These are phyloP conservation scores for Leucoagaricus sp. DNA, from an alignment of 1,284 basidiomycete genomes.

Conservation along the genomic window DNA sequence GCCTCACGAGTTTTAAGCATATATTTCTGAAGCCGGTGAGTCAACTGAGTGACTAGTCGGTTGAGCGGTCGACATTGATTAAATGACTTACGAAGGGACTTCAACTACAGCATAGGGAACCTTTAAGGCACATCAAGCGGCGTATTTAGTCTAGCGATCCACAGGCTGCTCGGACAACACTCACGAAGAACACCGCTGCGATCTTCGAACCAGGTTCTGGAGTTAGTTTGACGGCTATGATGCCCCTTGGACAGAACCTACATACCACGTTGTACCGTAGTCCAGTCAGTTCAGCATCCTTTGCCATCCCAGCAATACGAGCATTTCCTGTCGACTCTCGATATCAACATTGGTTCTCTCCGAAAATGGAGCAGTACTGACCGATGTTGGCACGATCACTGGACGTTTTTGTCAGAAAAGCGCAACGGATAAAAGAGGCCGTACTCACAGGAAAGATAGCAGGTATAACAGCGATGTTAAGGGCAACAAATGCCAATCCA, in stretches of 20 bases:
- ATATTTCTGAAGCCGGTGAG: slow-evolving; percentile 47
- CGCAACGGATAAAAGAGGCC: not conserved
- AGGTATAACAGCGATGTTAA: slow-evolving; percentile 61
- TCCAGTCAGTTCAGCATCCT: slow-evolving; percentile 29
- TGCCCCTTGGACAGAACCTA: not conserved
- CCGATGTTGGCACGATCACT: slow-evolving; percentile 41
- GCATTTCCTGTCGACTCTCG: slow-evolving; percentile 38
- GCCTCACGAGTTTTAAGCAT: slow-evolving; percentile 44
- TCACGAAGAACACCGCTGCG: slow-evolving; percentile 34
- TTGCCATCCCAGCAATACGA: slow-evolving; percentile 39
- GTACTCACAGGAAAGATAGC: slow-evolving; percentile 55
- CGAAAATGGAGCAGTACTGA: slow-evolving; percentile 15
- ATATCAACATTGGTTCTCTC: not conserved
- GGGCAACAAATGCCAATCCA: slow-evolving; percentile 52
- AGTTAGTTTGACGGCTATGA: not conserved
- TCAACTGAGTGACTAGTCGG: not conserved
- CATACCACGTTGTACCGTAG: slow-evolving; percentile 27
- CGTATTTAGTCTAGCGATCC: not conserved
- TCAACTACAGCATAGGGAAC: slow-evolving; percentile 47
- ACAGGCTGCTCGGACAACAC: slow-evolving; percentile 19
- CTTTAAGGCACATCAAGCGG: slow-evolving; percentile 26
- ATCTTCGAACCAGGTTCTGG: slow-evolving; percentile 15
- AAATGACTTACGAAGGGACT: slow-evolving; percentile 45
- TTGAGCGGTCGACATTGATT: not conserved
- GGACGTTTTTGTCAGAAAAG: not conserved